Conservation (phyloP, 2,329 filamentous ascomycete genomes). For the Herpotrichia juniperi region DNA sequence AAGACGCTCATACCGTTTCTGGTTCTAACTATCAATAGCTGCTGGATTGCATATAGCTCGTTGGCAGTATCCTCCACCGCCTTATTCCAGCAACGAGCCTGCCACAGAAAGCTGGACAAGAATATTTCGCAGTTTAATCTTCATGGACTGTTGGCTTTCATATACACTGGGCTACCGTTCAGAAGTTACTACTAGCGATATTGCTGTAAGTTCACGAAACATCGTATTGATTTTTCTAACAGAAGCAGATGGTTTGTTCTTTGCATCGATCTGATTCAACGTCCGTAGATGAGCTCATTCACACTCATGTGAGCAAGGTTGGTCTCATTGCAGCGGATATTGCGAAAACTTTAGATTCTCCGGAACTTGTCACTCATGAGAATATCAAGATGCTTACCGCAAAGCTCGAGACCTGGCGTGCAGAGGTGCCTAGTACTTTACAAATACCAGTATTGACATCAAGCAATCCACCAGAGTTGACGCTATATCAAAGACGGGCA, state of each 20-base stretch:
- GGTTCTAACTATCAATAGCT: conserved; percentile 23
- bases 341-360: conserved; percentile 36
- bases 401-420: conserved; percentile 43
- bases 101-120: conserved; percentile 30
- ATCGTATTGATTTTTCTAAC: conserved; percentile 16
- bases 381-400: conserved; percentile 34
- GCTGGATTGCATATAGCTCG: conserved; percentile 45
- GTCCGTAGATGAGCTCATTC: conserved; percentile 39
- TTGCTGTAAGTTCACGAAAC: conserved; percentile 26
- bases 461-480: conserved; percentile 27
- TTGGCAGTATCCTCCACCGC: conserved; percentile 30
- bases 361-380: conserved; percentile 34
- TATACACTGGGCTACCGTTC: conserved; percentile 45
- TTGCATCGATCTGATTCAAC: conserved; percentile 15
- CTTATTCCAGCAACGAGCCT: not conserved
- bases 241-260: conserved; percentile 28
- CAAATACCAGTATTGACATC: conserved; percentile 39
- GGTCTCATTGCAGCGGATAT: conserved; percentile 45
- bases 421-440: conserved; percentile 36
- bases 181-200: conserved; percentile 36
- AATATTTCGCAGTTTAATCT: conserved; percentile 43
- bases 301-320: conserved; percentile 42
- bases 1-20: not conserved
- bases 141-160: conserved; percentile 48
- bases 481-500: conserved; percentile 37